These are phyloP conservation scores for Fusarium nygamai DNA, from an alignment of 2,329 filamentous ascomycete species.

Conservation along the genomic window DNA sequence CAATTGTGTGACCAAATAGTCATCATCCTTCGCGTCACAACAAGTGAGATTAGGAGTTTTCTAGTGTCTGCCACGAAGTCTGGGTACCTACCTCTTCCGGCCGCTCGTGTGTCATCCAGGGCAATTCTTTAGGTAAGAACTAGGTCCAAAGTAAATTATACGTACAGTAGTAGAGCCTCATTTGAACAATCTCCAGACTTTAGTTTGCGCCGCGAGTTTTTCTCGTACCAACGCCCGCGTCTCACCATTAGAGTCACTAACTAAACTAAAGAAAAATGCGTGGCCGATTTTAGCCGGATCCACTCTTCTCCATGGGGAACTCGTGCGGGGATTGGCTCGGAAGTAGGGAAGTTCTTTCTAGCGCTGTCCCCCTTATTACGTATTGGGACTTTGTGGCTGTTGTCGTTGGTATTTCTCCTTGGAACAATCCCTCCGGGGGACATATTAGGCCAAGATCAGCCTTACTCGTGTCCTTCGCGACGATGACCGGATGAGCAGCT, in stretches of 20 bases:
- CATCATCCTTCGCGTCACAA: constrained; percentile 12
- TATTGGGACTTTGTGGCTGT: background rate
- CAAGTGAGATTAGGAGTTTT: background rate
- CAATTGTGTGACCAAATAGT: background rate
- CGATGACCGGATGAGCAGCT: background rate
- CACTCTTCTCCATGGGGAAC: constrained; percentile 27
- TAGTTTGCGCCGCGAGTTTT: constrained; percentile 1
- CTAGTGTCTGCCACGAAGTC: background rate
- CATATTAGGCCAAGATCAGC: background rate
- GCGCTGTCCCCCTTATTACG: constrained; percentile 13
- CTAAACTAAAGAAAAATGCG: background rate
- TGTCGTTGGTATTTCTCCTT: background rate
- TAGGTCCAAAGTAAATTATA: background rate
- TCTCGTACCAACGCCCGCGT: constrained; percentile 2
- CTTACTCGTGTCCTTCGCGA: background rate
- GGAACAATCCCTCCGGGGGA: constrained; percentile 3
- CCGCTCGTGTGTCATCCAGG: background rate
- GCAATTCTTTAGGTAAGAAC: constrained; percentile 28
- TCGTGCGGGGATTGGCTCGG: constrained; percentile 28
- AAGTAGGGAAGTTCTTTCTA: background rate
- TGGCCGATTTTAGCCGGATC: constrained; percentile 6
- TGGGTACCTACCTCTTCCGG: constrained; percentile 14
- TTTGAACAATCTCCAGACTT: background rate
- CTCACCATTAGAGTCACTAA: background rate
- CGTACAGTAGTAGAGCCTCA: constrained; percentile 10